Percentiles rank a stretch among this genome's conserved stretches.
Conservation (phyloP, 768 basidiomycete species). For the Tulasnella sp. region DNA sequence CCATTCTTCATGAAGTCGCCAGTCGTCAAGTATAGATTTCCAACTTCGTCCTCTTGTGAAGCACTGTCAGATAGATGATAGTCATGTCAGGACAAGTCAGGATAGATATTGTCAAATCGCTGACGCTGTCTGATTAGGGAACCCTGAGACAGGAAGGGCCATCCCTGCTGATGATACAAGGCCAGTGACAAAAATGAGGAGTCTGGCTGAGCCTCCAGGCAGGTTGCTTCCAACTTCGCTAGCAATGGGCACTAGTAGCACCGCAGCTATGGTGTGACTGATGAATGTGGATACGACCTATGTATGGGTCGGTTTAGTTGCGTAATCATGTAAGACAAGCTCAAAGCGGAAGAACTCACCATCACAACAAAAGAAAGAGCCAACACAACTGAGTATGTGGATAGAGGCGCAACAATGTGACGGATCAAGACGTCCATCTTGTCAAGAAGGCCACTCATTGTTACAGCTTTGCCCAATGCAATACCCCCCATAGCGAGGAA, state of each 20-base stretch:
- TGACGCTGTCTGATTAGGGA: constrained; percentile 95
- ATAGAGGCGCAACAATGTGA: constrained; percentile 45
- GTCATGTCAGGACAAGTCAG: background rate
- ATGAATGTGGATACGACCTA: constrained; percentile 89
- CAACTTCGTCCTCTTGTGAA: constrained; percentile 89
- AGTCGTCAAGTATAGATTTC: constrained; percentile 73
- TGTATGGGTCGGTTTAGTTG: constrained; percentile 20
- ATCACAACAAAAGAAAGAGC: constrained; percentile 59
- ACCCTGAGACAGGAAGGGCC: constrained; percentile 99
- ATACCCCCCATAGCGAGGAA: constrained; percentile 98
- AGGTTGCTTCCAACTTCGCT: constrained; percentile 77
- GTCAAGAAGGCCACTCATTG: constrained; percentile 74
- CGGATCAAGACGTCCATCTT: constrained; percentile 59
- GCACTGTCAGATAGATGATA: constrained; percentile 36
- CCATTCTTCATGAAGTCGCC: constrained; percentile 90
- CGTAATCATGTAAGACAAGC: constrained; percentile 20
- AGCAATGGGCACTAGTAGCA: constrained; percentile 94
- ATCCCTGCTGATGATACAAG: constrained; percentile 92
- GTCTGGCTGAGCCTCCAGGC: constrained; percentile 50
- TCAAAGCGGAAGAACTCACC: constrained; percentile 32
- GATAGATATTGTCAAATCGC: constrained; percentile 30
- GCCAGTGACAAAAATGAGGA: constrained; percentile 88
- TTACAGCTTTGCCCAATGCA: constrained; percentile 87
- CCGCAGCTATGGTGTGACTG: constrained; percentile 93
- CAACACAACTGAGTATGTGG: constrained; percentile 58